Evolutionary conservation across 116 monocot genomes (phyloP).

Genomic region (Cymodocea nodosa): DNA sequence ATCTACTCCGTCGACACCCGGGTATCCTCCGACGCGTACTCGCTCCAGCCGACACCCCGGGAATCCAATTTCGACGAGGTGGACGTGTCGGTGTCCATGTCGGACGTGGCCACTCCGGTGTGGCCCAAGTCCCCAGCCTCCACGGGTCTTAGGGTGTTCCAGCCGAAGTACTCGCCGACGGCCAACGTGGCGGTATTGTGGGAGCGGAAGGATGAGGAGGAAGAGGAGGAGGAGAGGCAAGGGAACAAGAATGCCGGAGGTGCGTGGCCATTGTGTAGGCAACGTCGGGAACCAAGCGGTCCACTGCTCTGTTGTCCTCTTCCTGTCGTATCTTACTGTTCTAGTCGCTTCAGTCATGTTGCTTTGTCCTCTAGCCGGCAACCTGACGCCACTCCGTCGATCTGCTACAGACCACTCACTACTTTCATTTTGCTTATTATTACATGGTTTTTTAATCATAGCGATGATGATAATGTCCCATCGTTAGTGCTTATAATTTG

Average conservation of each 20-base stretch:
- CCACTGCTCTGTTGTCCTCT: not conserved
- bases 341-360: not conserved
- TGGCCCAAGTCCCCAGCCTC: constrained; percentile 21
- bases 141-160: not conserved
- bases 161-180: constrained; percentile 16
- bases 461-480: no score
- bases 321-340: not conserved
- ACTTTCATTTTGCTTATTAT: no score
- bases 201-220: constrained; percentile 1
- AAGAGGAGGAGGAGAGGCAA: not conserved
- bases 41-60: constrained; percentile 40
- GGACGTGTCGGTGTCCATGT: constrained; percentile 10
- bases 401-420: no score
- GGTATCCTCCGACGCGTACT: constrained; percentile 36
- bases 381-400: not conserved
- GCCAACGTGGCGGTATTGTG: constrained; percentile 12
- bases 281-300: not conserved
- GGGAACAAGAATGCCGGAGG: constrained; percentile 22
- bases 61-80: constrained; percentile 28
- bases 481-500: no score
- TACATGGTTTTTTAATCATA: no score
- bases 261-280: not conserved
- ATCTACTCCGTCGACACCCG: constrained; percentile 40
- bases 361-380: not conserved
- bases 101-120: constrained; percentile 15